Conservation (phyloP, 352 stramenopile species). For the Globisporangium cederbergense region DNA sequence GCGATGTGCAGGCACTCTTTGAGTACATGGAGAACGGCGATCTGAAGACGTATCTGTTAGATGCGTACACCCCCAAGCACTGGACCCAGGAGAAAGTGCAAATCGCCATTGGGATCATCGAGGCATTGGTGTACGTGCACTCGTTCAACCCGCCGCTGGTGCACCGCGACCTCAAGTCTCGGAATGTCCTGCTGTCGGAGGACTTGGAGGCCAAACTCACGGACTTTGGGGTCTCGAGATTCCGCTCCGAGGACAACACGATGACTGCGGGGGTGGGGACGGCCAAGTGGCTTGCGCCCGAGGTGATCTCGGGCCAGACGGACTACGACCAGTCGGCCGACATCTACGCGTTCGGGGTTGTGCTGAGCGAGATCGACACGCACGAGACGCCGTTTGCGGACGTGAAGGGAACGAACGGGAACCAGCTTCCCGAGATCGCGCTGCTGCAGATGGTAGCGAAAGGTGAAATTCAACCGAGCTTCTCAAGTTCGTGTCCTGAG, state of each 20-base stretch:
- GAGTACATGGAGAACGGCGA: slow-evolving; percentile 13
- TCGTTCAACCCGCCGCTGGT: slow-evolving; percentile 49
- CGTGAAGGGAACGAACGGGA: no score
- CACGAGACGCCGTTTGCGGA: no score
- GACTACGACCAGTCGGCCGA: no score
- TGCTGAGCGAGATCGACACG: no score
- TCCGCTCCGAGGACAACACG: slow-evolving; percentile 34
- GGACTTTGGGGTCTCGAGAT: slow-evolving; percentile 55
- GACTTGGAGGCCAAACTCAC: slow-evolving; percentile 48
- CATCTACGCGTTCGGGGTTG: no score
- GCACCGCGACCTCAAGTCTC: slow-evolving; percentile 62
- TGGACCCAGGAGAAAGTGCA: background rate
- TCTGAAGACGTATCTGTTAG: background rate
- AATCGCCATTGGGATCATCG: slow-evolving; percentile 40
- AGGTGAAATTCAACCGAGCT: no score
- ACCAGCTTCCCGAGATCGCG: no score
- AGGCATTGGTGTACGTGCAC: slow-evolving; percentile 61
- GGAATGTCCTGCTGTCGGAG: slow-evolving; percentile 33
- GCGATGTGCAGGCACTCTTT: slow-evolving; percentile 6
- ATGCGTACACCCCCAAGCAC: no score
- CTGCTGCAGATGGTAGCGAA: no score
- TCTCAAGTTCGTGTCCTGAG: no score
- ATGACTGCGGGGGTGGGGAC: slow-evolving; percentile 32
- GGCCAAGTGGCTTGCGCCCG: background rate
- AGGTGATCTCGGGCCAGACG: slow-evolving; percentile 15